Percentiles rank a stretch among this genome's conserved stretches.
phyloP scores from a whole-genome alignment of 2,329 filamentous ascomycete species.

The Verticillium isaacii region DNA sequence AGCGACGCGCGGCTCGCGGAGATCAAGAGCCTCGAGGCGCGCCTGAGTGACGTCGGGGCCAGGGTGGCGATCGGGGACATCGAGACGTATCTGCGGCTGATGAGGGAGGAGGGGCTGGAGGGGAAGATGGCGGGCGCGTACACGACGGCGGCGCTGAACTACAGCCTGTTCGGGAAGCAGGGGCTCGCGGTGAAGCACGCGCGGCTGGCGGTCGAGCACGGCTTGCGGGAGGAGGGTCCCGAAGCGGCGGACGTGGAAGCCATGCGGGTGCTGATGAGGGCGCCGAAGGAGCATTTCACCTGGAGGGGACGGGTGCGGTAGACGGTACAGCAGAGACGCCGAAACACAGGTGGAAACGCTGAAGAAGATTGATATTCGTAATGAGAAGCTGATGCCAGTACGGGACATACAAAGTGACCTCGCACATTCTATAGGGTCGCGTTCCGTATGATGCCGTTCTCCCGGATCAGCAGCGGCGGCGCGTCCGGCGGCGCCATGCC shows the following conservation, averaged over 20 bases:
- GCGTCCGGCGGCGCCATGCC: conserved; percentile 45
- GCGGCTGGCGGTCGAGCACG: conserved; percentile 28
- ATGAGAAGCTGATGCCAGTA: no score
- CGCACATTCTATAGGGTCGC: conserved; percentile 11
- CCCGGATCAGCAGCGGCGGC: conserved; percentile 27
- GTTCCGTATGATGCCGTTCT: conserved; percentile 31
- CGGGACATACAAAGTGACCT: background rate
- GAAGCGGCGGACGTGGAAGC: conserved; percentile 7
- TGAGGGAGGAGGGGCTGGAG: conserved; percentile 33
- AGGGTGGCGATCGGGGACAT: conserved; percentile 25
- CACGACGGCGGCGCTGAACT: conserved; percentile 31
- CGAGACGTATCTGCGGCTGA: conserved; percentile 30
- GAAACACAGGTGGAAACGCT: no score
- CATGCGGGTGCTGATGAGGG: conserved; percentile 8
- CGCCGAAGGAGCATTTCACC: conserved; percentile 12
- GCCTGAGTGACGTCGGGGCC: conserved; percentile 15
- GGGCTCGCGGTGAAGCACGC: conserved; percentile 33
- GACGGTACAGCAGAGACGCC: background rate
- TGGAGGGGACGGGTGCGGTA: conserved; percentile 9
- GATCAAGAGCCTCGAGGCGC: conserved; percentile 20
- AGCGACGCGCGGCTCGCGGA: conserved; percentile 32
- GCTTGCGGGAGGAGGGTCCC: conserved; percentile 17
- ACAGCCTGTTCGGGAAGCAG: conserved; percentile 30
- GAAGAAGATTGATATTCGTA: no score
- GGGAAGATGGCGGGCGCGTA: conserved; percentile 28